phyloP scores from a whole-genome alignment of 1,139 yeast species.

The Pichiaceae sp. region DNA sequence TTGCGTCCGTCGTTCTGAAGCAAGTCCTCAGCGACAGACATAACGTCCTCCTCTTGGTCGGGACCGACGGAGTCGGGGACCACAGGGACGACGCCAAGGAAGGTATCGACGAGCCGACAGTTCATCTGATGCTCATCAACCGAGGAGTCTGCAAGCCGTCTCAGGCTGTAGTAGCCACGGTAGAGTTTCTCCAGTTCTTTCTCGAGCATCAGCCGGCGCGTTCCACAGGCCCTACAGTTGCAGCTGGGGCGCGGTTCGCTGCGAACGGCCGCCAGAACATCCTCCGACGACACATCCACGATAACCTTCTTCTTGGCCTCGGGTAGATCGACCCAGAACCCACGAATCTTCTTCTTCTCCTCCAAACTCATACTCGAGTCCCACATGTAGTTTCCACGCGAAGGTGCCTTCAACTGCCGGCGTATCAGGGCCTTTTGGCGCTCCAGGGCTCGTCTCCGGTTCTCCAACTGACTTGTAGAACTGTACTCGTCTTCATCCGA shows the following conservation, averaged over 20 bases:
- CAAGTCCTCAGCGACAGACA: conserved; percentile 70
- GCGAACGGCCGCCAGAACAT: conserved; percentile 57
- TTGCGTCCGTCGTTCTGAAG: conserved; percentile 66
- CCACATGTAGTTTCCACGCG: conserved; percentile 33
- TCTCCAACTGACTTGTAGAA: background rate
- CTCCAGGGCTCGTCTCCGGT: conserved; percentile 4
- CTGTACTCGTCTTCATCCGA: conserved; percentile 1
- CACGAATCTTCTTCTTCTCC: conserved; percentile 48
- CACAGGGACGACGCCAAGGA: conserved; percentile 15
- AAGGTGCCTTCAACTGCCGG: conserved; percentile 11
- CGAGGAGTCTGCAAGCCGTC: conserved; percentile 10
- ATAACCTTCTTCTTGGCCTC: conserved; percentile 54
- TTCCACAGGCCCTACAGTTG: conserved; percentile 74
- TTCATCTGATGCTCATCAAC: conserved; percentile 17
- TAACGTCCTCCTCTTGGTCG: conserved; percentile 13
- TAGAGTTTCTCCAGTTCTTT: conserved; percentile 75
- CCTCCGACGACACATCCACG: conserved; percentile 60
- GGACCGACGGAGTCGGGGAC: conserved; percentile 9
- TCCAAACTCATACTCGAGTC: conserved; percentile 44
- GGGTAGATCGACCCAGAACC: conserved; percentile 65
- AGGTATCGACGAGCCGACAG: conserved; percentile 15
- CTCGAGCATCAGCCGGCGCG: conserved; percentile 65
- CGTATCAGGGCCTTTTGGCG: conserved; percentile 24
- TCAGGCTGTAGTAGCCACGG: conserved; percentile 37
- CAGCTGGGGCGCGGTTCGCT: conserved; percentile 48